Conservation (phyloP, 2,329 filamentous ascomycete species). For the Laburnicola sp. region DNA sequence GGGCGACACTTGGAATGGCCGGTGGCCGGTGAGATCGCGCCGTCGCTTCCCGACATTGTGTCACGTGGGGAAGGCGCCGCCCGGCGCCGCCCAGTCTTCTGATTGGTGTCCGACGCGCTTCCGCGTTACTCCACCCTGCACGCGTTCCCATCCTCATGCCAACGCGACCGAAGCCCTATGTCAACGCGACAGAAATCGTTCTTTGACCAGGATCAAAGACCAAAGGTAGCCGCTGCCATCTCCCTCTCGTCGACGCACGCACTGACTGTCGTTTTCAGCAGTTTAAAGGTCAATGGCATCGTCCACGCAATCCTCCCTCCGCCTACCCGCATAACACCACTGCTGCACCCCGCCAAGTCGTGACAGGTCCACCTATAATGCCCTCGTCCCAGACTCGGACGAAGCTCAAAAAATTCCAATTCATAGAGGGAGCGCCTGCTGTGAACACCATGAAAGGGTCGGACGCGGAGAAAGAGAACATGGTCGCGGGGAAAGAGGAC, state of each 20-base stretch:
- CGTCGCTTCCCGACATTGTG: too few relatives aligned
- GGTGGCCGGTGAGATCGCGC: too few relatives aligned
- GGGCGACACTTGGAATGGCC: too few relatives aligned
- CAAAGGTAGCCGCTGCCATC: conserved; percentile 39
- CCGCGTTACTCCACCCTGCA: conserved; percentile 1
- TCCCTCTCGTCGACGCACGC: conserved; percentile 4
- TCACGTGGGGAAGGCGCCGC: background rate
- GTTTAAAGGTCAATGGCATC: conserved; percentile 43
- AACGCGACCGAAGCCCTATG: conserved; percentile 39
- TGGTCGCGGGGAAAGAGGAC: conserved; percentile 52
- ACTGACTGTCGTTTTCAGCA: conserved; percentile 21
- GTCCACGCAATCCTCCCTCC: conserved; percentile 33
- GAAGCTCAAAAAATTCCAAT: conserved; percentile 60
- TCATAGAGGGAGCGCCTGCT: conserved; percentile 46
- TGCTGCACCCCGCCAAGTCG: conserved; percentile 38
- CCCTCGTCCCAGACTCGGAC: conserved; percentile 57
- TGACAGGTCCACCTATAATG: conserved; percentile 48
- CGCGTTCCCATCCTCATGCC: background rate
- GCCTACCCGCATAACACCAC: conserved; percentile 30
- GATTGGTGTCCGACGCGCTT: conserved; percentile 16
- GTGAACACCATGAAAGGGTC: conserved; percentile 21
- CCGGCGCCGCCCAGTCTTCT: background rate
- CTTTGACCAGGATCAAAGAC: conserved; percentile 53
- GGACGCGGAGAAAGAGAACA: conserved; percentile 52
- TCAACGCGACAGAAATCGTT: conserved; percentile 55